Base-by-base conservation (phyloP, 805 yeast species). In the Lipomyces sp. region DNA sequence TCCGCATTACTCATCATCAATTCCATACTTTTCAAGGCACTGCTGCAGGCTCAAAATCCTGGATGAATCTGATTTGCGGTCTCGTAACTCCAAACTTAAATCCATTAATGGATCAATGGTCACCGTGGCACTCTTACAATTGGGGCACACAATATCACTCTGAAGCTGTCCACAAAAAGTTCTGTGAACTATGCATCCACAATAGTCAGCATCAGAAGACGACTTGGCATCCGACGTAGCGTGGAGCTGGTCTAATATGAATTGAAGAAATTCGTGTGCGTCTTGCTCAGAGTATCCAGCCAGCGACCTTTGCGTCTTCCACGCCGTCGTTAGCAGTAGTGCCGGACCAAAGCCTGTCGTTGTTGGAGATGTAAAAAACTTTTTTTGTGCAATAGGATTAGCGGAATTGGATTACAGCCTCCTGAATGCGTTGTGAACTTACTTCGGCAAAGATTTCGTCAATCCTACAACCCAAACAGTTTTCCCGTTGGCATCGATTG, bases 261-360 rank as follows among this genome's bases (percentile, higher is more conserved):
- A 93, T 75, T 95, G 98, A 89, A 96, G 89, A 77, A 94, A 95
- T 77, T 95, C 99, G 78, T 95, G 99, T 0, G 99, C 98, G 76
- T 95, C 99, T 78, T 95, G 99, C 77, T 95, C 98, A 45, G 95
- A 89, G 72, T 93, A 93, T 1, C 99, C 99, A 0, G 98, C 97
- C 65, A 95, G 83, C 42, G 92, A 85, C 71, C 90, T 85, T 72
- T 91, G 90, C 57, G 88, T 87, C 73, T 87, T 88, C 94, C 97
- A 92, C 0, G 97, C 88, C 11, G 97, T 90, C n/a, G 86, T 83
- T 59, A 95, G 81, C 57, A 95, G 78, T 60, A 89, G 85, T 1
- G 95, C 87, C 69, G 95, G 89, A 0, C 98, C 98, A 78, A 80
- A 88, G 1, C 96, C 92, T 39, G 86, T 83, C 56, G 84, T 82